Evolutionary conservation across 2,329 filamentous ascomycete genomes (phyloP).

Genomic region (Akanthomyces uredinophilus): DNA sequence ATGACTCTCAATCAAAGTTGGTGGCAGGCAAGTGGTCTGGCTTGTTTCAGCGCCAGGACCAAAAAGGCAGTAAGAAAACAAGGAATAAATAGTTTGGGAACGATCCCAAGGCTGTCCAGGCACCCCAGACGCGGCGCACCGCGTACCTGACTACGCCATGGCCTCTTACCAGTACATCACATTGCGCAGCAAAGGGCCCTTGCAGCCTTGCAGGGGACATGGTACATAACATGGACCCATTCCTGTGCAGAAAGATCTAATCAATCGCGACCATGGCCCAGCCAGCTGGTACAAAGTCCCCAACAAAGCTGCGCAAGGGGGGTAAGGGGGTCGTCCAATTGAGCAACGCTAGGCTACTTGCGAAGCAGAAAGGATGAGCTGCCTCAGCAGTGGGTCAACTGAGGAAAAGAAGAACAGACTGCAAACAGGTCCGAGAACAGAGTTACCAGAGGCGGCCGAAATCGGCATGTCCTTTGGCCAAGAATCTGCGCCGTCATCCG

Average conservation of each 20-base stretch:
- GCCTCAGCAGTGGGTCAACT: background rate
- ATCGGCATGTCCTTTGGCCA: background rate
- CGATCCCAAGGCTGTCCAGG: background rate
- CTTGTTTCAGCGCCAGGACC: background rate
- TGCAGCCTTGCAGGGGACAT: background rate
- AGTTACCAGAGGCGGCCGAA: constrained; percentile 2
- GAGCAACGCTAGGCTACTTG: background rate
- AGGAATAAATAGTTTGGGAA: background rate
- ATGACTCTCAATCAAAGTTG: background rate
- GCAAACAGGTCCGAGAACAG: background rate
- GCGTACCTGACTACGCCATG: background rate
- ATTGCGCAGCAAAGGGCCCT: background rate
- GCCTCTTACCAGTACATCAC: background rate
- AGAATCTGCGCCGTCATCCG: background rate
- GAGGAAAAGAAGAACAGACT: background rate
- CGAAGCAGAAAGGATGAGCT: background rate
- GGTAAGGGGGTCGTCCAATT: background rate
- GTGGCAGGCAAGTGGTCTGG: background rate
- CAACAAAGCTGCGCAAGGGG: background rate
- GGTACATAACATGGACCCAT: constrained; percentile 1
- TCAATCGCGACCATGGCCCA: constrained; percentile 8
- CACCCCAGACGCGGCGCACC: background rate
- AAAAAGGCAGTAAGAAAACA: background rate
- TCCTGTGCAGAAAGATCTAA: constrained; percentile 7
- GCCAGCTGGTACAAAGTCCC: background rate